Conservation (phyloP, 2,329 filamentous ascomycete genomes). For the Fusarium lateritium region DNA sequence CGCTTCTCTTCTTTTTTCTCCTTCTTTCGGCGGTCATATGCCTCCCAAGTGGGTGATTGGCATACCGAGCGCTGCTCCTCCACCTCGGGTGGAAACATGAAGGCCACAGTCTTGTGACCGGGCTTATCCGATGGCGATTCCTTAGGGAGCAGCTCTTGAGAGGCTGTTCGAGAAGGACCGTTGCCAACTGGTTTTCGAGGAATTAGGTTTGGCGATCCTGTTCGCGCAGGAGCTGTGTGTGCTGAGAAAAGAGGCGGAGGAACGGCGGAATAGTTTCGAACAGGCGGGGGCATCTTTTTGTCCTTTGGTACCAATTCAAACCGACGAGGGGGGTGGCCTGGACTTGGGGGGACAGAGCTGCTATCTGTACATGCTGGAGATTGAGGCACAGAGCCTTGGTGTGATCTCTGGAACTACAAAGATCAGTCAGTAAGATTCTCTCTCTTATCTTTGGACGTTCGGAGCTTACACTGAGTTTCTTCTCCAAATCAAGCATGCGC, state of each 20-base stretch:
- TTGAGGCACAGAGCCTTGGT: conserved; percentile 38
- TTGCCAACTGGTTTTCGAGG: conserved; percentile 37
- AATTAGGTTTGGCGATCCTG: conserved; percentile 35
- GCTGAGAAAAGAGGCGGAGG: conserved; percentile 41
- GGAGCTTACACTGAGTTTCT: conserved; percentile 68
- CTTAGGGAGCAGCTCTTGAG: conserved; percentile 23
- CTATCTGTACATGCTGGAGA: conserved; percentile 34
- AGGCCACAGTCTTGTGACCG: conserved; percentile 52
- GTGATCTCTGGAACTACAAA: conserved; percentile 37
- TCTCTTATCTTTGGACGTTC: background rate
- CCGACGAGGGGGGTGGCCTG: conserved; percentile 42
- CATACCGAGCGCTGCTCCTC: conserved; percentile 62
- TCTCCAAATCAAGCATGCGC: conserved; percentile 73
- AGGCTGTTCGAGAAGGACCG: conserved; percentile 15
- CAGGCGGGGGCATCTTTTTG: conserved; percentile 42
- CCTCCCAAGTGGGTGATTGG: conserved; percentile 74
- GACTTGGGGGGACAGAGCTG: conserved; percentile 40
- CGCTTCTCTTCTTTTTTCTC: conserved; percentile 65
- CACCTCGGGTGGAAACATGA: conserved; percentile 51
- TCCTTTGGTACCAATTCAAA: conserved; percentile 49
- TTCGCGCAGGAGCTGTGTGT: conserved; percentile 25
- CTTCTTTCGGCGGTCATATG: conserved; percentile 67
- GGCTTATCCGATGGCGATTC: conserved; percentile 40
- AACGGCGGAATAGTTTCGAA: conserved; percentile 46
- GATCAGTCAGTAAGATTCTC: conserved; percentile 13